These are phyloP conservation scores for Neurospora sp. DNA, from an alignment of 495 filamentous ascomycete species.

Conservation along the genomic window DNA sequence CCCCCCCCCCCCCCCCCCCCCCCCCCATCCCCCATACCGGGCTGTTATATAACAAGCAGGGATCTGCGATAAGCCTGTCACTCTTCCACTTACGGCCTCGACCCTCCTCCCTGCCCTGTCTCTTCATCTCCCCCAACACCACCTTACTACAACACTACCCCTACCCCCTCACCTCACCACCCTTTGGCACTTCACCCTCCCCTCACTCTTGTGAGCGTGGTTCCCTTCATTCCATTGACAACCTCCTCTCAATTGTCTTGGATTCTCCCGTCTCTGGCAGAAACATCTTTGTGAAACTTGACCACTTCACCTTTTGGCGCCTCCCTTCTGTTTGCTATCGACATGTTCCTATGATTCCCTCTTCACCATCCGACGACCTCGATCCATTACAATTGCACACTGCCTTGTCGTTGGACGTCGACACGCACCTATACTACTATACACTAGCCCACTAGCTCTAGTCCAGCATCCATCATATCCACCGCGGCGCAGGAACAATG, in stretches of 20 bases:
- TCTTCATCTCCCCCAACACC: slow-evolving; percentile 1
- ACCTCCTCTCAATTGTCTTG: background rate
- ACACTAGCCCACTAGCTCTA: background rate
- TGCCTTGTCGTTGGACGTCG: background rate
- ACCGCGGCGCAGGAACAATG: slow-evolving; percentile 24
- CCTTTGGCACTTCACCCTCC: background rate
- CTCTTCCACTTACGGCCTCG: slow-evolving; percentile 14
- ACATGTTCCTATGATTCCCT: background rate
- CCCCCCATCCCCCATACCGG: background rate
- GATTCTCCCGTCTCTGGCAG: background rate
- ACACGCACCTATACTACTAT: background rate
- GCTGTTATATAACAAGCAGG: slow-evolving; percentile 27
- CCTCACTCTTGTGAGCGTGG: background rate
- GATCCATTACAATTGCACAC: background rate
- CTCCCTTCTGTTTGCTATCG: background rate
- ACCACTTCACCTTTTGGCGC: background rate
- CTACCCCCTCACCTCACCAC: background rate
- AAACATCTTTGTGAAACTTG: background rate
- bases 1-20: too few relatives aligned
- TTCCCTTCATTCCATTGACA: background rate
- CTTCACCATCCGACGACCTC: background rate
- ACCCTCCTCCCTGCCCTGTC: slow-evolving; percentile 1
- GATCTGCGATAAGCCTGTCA: slow-evolving; percentile 34
- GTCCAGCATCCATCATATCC: background rate
- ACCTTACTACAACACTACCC: slow-evolving; percentile 4